Evolutionary conservation across 495 filamentous ascomycete genomes (phyloP).

Genomic region (Hamigera avellanea): DNA sequence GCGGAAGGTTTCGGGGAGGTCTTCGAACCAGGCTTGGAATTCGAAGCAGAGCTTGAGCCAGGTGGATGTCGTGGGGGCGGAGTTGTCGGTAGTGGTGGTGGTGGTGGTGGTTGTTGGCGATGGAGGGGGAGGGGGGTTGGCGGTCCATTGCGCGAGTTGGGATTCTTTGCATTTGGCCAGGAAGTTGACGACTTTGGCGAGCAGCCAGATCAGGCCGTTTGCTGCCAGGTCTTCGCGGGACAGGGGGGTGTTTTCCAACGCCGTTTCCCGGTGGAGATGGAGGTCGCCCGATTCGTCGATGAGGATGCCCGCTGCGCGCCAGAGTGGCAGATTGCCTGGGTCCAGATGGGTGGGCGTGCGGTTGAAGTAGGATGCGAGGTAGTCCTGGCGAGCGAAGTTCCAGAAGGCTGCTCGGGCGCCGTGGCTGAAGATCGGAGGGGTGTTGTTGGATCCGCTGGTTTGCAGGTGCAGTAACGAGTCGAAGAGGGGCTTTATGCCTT

Average conservation of each 20-base stretch:
- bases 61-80: constrained; percentile 16
- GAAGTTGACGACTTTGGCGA: constrained; percentile 28
- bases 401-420: constrained; percentile 28
- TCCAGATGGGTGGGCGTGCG: constrained; percentile 22
- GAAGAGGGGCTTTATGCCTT: constrained; percentile 19
- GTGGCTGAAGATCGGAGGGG: constrained; percentile 13
- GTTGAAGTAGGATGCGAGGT: constrained; percentile 26
- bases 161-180: constrained; percentile 23
- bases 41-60: constrained; percentile 30
- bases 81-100: constrained; percentile 2
- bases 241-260: background rate
- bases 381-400: constrained; percentile 30
- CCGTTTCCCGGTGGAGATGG: constrained; percentile 1
- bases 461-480: constrained; percentile 13
- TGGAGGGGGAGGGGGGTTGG: constrained; percentile 10
- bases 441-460: background rate
- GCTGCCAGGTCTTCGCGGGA: constrained; percentile 23
- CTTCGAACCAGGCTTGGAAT: constrained; percentile 30
- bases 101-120: background rate
- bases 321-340: constrained; percentile 18
- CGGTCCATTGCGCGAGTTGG: constrained; percentile 25
- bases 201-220: constrained; percentile 25
- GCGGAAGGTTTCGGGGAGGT: constrained; percentile 29
- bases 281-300: constrained; percentile 20
- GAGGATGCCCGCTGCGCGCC: constrained; percentile 25